Conservation (phyloP, 2,329 filamentous ascomycete species). For the Penicillium sp. region DNA sequence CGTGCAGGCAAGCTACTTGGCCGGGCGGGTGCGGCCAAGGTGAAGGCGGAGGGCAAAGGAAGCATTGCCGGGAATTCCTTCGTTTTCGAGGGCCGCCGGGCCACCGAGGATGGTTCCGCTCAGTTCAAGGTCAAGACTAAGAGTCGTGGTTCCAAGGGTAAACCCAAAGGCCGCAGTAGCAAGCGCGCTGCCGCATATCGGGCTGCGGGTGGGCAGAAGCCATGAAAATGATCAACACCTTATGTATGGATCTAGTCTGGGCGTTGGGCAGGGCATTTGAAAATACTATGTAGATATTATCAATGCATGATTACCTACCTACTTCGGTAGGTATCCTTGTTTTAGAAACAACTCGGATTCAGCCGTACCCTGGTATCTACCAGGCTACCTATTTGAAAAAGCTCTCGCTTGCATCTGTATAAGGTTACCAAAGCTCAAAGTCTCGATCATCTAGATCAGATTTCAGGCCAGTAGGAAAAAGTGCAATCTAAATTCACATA, state of each 20-base stretch:
- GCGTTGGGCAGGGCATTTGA: conserved; percentile 22
- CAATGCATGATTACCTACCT: conserved; percentile 5
- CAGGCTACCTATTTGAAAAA: no score
- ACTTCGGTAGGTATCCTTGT: background rate
- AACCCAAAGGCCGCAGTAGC: conserved; percentile 39
- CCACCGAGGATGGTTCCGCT: conserved; percentile 30
- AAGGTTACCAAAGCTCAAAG: no score
- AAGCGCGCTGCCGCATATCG: conserved; percentile 41
- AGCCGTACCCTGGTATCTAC: no score
- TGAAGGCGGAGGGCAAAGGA: conserved; percentile 26
- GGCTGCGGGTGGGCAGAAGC: conserved; percentile 33
- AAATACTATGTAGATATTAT: conserved; percentile 11
- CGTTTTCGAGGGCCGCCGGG: conserved; percentile 45
- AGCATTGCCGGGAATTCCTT: conserved; percentile 31
- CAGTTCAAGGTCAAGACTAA: conserved; percentile 35
- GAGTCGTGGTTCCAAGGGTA: conserved; percentile 38
- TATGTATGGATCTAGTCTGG: conserved; percentile 14
- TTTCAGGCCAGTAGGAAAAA: no score
- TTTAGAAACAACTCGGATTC: no score
- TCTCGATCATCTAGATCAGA: no score
- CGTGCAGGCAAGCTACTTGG: conserved; percentile 38
- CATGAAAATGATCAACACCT: conserved; percentile 10
- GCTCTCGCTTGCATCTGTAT: no score
- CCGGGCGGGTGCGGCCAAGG: conserved; percentile 35
- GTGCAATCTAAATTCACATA: no score